A percentile compares a stretch with the other conserved stretches of the same genome.
These are phyloP conservation scores for Aechmea fasciata DNA, from an alignment of 176 grass and related monocot genomes.

Conservation along the genomic window DNA sequence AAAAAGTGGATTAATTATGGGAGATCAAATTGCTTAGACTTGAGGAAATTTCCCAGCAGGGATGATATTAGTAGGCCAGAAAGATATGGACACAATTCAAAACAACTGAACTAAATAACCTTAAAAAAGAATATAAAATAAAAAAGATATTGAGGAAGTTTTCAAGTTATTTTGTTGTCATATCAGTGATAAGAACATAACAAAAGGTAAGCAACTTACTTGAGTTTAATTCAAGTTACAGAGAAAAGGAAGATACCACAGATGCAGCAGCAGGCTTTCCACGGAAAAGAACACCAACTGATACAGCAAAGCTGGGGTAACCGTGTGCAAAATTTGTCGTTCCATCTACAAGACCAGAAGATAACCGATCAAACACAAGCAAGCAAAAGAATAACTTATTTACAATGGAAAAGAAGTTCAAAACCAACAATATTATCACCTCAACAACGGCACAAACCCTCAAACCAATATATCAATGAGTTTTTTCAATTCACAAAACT, in stretches of 20 bases:
- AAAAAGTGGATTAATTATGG: not conserved
- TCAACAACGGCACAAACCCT: too few species aligned
- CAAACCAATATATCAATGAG: not conserved
- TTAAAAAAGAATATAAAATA: too few species aligned
- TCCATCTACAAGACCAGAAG: constrained; percentile 51
- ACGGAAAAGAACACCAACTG: constrained; percentile 79
- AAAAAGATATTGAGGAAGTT: too few species aligned
- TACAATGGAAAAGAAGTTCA: not conserved
- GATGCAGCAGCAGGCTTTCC: constrained; percentile 85
- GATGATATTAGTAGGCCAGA: not conserved
- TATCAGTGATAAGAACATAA: not conserved
- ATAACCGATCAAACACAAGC: constrained; percentile 7
- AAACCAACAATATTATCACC: not conserved
- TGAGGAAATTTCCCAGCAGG: not conserved
- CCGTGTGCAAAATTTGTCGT: constrained; percentile 98
- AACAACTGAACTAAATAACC: too few species aligned
- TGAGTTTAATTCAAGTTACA: not conserved
- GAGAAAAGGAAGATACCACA: constrained; percentile 43
- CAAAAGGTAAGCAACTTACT: not conserved
- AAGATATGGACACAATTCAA: not conserved
- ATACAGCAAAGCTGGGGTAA: constrained; percentile 96
- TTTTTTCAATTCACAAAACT: not conserved
- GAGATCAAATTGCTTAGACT: not conserved
- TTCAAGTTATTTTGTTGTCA: not conserved
- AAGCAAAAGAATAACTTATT: not conserved